Conservation (phyloP, 192 early-diverging fungal species). For the Funneliformis geosporum region DNA sequence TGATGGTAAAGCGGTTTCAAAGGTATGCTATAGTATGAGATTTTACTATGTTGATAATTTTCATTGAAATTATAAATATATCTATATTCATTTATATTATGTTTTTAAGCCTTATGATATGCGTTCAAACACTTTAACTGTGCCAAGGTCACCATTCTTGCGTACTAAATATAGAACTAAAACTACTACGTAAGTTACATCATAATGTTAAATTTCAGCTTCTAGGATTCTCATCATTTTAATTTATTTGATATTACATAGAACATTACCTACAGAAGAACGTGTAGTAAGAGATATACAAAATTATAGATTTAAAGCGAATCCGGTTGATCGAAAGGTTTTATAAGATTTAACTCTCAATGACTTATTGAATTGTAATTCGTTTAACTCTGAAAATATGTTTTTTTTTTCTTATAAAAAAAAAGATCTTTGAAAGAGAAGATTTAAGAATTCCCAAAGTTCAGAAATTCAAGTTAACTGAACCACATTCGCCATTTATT, state of each 20-base stretch:
- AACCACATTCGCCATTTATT: background rate
- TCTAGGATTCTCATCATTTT: no score
- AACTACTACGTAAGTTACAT: background rate
- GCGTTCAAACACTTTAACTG: background rate
- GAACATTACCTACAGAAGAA: background rate
- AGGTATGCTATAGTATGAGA: background rate
- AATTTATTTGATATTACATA: background rate
- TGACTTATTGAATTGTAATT: background rate
- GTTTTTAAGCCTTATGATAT: background rate
- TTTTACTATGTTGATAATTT: no score
- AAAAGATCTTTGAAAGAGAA: background rate
- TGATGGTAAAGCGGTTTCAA: background rate
- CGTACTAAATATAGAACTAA: background rate
- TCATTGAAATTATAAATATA: background rate
- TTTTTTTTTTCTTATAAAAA: background rate
- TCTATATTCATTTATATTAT: no score
- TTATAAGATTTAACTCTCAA: background rate
- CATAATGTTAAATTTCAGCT: background rate
- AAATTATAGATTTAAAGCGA: constrained; percentile 1
- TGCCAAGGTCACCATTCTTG: background rate
- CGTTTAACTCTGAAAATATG: background rate
- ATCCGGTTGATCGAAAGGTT: background rate
- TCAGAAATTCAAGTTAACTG: background rate
- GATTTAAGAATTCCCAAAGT: background rate
- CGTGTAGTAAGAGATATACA: background rate